Base-by-base conservation (phyloP, 2,329 filamentous ascomycete species). In the Pseudogymnoascus verrucosus region DNA sequence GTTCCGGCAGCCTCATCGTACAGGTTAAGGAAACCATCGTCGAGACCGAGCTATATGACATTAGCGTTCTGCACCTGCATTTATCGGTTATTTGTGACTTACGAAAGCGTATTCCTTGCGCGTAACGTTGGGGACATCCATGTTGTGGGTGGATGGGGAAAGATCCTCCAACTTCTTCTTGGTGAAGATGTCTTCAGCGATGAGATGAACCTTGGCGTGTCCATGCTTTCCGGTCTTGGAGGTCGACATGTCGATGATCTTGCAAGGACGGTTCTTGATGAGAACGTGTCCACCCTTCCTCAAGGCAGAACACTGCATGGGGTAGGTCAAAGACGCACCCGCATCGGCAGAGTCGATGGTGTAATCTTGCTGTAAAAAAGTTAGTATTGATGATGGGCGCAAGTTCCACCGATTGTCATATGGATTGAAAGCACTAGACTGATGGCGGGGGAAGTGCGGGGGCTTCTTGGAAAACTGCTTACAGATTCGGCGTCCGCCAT, bases 171-270 rank as follows among this genome's bases (percentile, higher is more conserved):
- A 86, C 89, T 99, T 99, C 91, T 97, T 99, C 87, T 85, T 85
- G 71, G 93, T 99, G 89, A 99, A 99, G 84, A 99, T 98, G 80
- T 99, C 95, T 79, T 96, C 87, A 77, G 92, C 95, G 76, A 97
- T 89, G 74, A 99, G 84, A 83, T 99, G 93, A 79, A 99, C 95
- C 89, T 99, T 99, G 83, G 95, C 95, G 90, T 99, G 96, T 80
- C 95, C 95, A 90, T 99, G 95, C 91, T 99, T 99, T 83, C 95
- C 95, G 73, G 95, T 99, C 93, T 99, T 99, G 80, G 95, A 99
- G 84, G 95, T 99, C 73, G 92, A 96, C 96, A 99, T 99, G 78
- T 99, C 95, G 80, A 98, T 91, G 75, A 99, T 99, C 90, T 98
- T 99, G 93, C 95, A 99, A 75, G 95, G 96, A 75, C 95, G 95